Evolutionary conservation across 2,329 filamentous ascomycete genomes (phyloP), one percentile per base, ranked within the genome.

Genomic region (Penicillium glabrum): DNA sequence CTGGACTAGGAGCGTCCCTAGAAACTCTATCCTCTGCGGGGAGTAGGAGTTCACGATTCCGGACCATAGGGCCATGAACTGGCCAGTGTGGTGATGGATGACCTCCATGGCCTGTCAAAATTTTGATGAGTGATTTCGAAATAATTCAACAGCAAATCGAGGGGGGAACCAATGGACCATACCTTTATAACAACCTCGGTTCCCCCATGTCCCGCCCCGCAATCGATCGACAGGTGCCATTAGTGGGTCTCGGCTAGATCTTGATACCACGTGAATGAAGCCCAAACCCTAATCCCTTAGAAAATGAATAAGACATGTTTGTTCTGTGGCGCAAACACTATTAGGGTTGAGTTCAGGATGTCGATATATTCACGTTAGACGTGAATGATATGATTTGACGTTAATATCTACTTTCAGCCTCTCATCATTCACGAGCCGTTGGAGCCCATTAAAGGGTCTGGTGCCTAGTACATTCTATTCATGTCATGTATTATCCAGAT

Each of bases 21-120:
- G 31, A 19, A 72, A 67, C 53, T 71, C 69, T 41, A 72, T 70
- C 21, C 55, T 47, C 37, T 62, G 61, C 0, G 65, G 56, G 3
- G 65, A 65, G 45, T 66, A 60, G 6, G 54, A 56, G 6, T 55
- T 21, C 44, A 67, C 61, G 35, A 66, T 55, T 10, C 54, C 19
- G 5, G 56, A 24, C 66, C 65, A 68, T 27, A 55, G 44, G 6
- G 29, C 51, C 16, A 49, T 31, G 21, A 51, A 54, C 29, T 56
- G 50, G 10, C 16, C 44, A 21, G 21, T 14, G 8, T 27, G 44
- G 19, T 46, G 9, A 14, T 50, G 24, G 1, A 53, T 0, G 1
- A 1, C 4, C 33, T 59, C 50, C 56, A 63, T 60, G 19, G 33
- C n/a, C n/a, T 11, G 19, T 10, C 9, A 13, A 41, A 3, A 4